phyloP scores from a whole-genome alignment of 2,329 filamentous ascomycete genomes.

The Cordyceps sp. region DNA sequence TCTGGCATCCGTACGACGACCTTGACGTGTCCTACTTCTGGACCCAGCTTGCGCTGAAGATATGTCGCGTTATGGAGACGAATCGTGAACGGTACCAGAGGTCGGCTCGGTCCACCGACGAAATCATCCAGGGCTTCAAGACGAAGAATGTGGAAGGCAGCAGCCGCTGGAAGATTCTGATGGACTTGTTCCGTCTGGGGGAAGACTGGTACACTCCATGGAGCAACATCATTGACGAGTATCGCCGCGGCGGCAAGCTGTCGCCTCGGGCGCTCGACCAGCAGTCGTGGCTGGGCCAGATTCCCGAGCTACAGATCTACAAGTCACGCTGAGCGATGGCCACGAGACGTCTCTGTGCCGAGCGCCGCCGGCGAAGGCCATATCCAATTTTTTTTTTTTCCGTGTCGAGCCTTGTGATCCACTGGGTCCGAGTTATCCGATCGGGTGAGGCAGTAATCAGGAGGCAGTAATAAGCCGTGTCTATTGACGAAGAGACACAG shows the following conservation, averaged over 20 bases:
- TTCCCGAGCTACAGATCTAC: constrained; percentile 1
- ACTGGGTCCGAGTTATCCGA: too few species aligned
- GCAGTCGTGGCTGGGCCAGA: constrained; percentile 1
- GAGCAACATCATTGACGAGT: constrained; percentile 2
- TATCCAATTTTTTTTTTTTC: too few species aligned
- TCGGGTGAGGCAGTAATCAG: too few species aligned
- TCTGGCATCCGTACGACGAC: constrained; percentile 5
- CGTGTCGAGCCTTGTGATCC: too few species aligned
- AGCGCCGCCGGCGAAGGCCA: too few species aligned
- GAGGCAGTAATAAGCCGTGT: too few species aligned
- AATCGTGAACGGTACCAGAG: background rate
- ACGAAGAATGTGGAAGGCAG: background rate
- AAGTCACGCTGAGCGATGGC: background rate
- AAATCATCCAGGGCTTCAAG: background rate
- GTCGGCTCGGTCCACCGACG: constrained; percentile 1
- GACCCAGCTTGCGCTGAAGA: constrained; percentile 1
- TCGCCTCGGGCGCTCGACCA: background rate
- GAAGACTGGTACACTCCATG: constrained; percentile 1
- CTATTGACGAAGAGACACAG: too few species aligned
- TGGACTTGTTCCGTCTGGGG: background rate
- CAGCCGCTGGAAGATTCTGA: constrained; percentile 1
- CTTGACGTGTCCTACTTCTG: constrained; percentile 3
- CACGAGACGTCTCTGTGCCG: too few species aligned
- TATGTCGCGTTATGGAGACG: constrained; percentile 1
- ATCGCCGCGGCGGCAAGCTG: background rate